Base-by-base conservation (phyloP, 306 rosid genomes). In the Lablab purpureus region DNA sequence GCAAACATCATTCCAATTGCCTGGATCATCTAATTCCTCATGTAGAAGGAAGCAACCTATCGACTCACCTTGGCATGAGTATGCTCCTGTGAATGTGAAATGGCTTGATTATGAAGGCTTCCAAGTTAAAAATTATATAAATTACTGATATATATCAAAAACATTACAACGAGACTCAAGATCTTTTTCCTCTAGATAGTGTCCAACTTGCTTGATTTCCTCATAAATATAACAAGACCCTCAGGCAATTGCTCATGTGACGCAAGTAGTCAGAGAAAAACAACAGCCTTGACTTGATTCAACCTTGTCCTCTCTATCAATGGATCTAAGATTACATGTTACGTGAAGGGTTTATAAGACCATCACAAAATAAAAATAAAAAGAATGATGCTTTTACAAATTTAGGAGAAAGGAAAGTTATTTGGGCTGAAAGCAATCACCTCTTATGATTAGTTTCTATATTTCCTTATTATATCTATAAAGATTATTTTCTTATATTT, bases 1-100 rank as follows among this genome's bases (percentile, higher is more conserved):
- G 84, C 98, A 94, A 77, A 88, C 94, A 67, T 82, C 83, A 51
- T 84, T 50, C 97, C 98, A 94, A 84, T 86, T 78, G 67, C 80
- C 68, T 60, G 81, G 75, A 84, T 73, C 86, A 65, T 73, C 21
- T 21, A 94, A 72, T 74, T 91, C 91, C 56, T 82, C 84, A 32
- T 91, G 92, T 32, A 94, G 89, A 72, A 30, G 83, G 40, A 72
- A 88, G 89, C 81, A 89, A 73, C 82, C 68, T 90, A 79, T 85
- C 81, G 91, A 74, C 41, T 82, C 90, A 70, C 92, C 65, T 82
- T 87, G 1, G 88, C 85, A 68, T 74, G 81, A 64, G 80, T 75
- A 77, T 86, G 81, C 81, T 85, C 93, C 98, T 90, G 77, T 19
- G 56, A 60, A 77, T 49, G 70, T 74, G 22, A 73, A 62, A 27